Conservation (phyloP, 2,329 filamentous ascomycete genomes). For the Grosmannia serpens region DNA sequence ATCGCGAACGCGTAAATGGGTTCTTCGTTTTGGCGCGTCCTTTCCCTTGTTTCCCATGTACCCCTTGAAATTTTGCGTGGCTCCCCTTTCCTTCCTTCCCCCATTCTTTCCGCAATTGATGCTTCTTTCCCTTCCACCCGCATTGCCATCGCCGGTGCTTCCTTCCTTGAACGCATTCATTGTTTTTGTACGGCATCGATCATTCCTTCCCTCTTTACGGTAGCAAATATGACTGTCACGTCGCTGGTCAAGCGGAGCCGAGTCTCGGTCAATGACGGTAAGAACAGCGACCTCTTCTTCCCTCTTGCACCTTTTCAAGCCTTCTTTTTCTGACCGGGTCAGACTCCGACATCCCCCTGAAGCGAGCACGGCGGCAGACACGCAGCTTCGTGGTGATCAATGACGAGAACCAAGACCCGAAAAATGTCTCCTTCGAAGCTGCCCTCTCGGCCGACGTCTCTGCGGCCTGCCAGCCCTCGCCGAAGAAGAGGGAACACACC, state of each 20-base stretch:
- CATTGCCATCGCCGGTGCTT: not conserved
- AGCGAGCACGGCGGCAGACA: slow-evolving; percentile 33
- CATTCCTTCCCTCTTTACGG: not conserved
- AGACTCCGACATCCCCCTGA: slow-evolving; percentile 23
- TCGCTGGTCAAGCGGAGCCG: not conserved
- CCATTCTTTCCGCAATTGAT: not conserved
- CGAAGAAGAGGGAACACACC: not conserved
- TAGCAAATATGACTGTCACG: not conserved
- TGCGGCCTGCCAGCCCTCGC: slow-evolving; percentile 11
- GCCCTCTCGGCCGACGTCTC: slow-evolving; percentile 17
- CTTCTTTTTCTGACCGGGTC: not conserved
- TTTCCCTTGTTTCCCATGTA: not conserved
- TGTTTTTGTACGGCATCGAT: not conserved
- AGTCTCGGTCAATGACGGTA: not conserved
- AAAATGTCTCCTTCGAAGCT: slow-evolving; percentile 25
- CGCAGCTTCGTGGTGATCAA: slow-evolving; percentile 34
- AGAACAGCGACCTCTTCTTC: not conserved
- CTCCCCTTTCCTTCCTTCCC: not conserved
- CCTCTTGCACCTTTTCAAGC: too few species aligned
- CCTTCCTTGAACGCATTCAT: not conserved
- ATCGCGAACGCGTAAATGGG: not conserved
- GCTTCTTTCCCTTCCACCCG: not conserved
- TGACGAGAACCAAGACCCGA: slow-evolving; percentile 57
- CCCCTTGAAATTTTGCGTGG: not conserved
- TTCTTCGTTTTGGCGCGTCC: not conserved